Evolutionary conservation across 257 asterid genomes (phyloP), one percentile per base, ranked within the genome.

Genomic region (Agastache rugosa): DNA sequence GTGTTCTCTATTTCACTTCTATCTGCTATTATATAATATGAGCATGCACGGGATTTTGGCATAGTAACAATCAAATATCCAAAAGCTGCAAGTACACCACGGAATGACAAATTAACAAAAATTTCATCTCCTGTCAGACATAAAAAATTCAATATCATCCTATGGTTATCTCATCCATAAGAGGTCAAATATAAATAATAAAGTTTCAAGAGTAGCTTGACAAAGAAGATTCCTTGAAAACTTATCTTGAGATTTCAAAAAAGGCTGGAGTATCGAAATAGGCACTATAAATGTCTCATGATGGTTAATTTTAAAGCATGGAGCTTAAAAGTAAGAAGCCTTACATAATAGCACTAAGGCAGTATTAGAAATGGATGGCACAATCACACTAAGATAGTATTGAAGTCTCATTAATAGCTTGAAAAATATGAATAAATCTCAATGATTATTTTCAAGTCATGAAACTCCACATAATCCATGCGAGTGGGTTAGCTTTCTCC

Each of bases 1-100:
- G 39, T 51, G 27, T 41, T 44, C 53, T 62, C 16, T 34, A 31
- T 35, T 54, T 37, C 70, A 79, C 34, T 20, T 68, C 6, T 31
- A 51, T 65, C 20, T 60, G 17, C 1, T 64, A 45, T 22, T 53
- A 65, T 47, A 69, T 8, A 56, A 45, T 34, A 74, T 29, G 39
- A 34, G 11, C 53, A 56, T n/a, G 11, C 27, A 23, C 8, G 27
- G 31, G 6, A 60, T n/a, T 35, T 74, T 37, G 12, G 66, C 37
- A 37, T 3, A 34, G 35, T 63, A 47, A 70, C 55, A 75, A 8
- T 15, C 14, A 58, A 59, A 67, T 45, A 65, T 69, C 50, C 66
- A 60, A 55, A 37, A 69, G 29, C 62, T 29, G 23, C 77, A 63
- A 45, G 29, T 60, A 48, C 61, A 60, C 60, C 67, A 69, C 62